Evolutionary conservation across 2,329 filamentous ascomycete species (phyloP).

Genomic region (Sordariomycetes sp.): DNA sequence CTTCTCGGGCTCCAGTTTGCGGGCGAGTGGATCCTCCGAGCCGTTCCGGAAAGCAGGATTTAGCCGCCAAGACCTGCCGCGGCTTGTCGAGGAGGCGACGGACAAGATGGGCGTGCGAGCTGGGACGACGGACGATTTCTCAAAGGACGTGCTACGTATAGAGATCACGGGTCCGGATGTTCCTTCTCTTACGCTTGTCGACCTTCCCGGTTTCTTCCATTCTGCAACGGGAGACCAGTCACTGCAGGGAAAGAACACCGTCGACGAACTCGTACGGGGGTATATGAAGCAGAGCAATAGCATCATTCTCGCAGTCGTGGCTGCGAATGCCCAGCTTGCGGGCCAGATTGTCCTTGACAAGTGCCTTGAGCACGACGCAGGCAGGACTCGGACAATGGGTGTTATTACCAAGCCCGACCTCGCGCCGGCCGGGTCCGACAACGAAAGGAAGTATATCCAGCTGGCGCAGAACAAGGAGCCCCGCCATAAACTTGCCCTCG

Average conservation of each 20-base stretch:
- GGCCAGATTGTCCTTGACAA: slow-evolving; percentile 36
- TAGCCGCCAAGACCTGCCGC: slow-evolving; percentile 23
- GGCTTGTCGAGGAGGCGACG: slow-evolving; percentile 37
- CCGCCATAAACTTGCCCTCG: slow-evolving; percentile 20
- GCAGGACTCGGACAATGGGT: slow-evolving; percentile 33
- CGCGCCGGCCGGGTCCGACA: slow-evolving; percentile 19
- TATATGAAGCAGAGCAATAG: slow-evolving; percentile 46
- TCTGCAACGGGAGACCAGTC: slow-evolving; percentile 18
- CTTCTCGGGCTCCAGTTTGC: slow-evolving; percentile 5
- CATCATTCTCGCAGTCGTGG: slow-evolving; percentile 43
- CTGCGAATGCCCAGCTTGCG: slow-evolving; percentile 32
- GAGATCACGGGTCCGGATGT: slow-evolving; percentile 28
- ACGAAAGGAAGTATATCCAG: slow-evolving; percentile 23
- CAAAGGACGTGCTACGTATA: slow-evolving; percentile 29
- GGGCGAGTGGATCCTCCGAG: slow-evolving; percentile 11
- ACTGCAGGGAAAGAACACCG: slow-evolving; percentile 14
- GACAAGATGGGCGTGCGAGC: slow-evolving; percentile 29
- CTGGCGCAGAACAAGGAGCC: slow-evolving; percentile 18
- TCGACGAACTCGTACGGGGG: slow-evolving; percentile 23
- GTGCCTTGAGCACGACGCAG: slow-evolving; percentile 25
- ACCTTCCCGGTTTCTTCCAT: slow-evolving; percentile 34
- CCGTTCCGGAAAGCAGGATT: slow-evolving; percentile 16
- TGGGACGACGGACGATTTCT: slow-evolving; percentile 18
- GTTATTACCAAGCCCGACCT: slow-evolving; percentile 45
- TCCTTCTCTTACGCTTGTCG: slow-evolving; percentile 36